Base-by-base conservation (phyloP, 2,329 filamentous ascomycete genomes). In the Ciborinia camelliae region DNA sequence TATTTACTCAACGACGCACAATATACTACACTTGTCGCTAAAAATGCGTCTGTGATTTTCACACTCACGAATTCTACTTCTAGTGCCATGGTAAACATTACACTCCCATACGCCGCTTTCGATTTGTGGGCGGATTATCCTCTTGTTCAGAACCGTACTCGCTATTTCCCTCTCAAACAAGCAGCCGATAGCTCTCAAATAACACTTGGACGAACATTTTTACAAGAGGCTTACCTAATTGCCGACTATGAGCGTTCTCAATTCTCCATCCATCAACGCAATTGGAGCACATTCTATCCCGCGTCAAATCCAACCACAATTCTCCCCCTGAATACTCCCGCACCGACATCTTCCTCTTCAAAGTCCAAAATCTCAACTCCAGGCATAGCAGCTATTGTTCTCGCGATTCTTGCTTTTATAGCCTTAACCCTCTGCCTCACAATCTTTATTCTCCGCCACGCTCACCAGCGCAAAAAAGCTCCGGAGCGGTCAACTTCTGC, bases 231-330 rank as follows among this genome's bases (percentile, higher is more conserved):
- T 10, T 72, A 73, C 52, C 54, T 73, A 5, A 70, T 73, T 12
- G 76, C 74, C 43, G 77, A 80, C 68, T 79, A 79, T 63, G 77
- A 79, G 67, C 76, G 76, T 26, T 72, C 70, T 0, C 69, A 70
- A 3, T 80, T 80, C 63, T 79, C 79, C 50, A 73, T 80, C 1
- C 77, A 66, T 51, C 71, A 72, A 55, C 64, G 70, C 32, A 67
- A 67, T 43, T 73, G 71, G 70, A 64, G 26, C 14, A 60, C 65
- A 30, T 61, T 68, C 3, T 66, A 69, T 35, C 41, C 68, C 18
- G 10, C 53, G 43, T 51, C 66, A 50, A 65, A 68, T 20, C 68
- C 71, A n/a, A 62, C 58, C 20, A 39, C 68, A 12, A 73, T 73
- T 18, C 47, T 65, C 1, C 66, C 71, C 28, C 48, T 53, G 2